Percentiles rank a stretch among this genome's conserved stretches.
phyloP scores from a whole-genome alignment of 306 rosid species.

The Erythrophleum fordii region DNA sequence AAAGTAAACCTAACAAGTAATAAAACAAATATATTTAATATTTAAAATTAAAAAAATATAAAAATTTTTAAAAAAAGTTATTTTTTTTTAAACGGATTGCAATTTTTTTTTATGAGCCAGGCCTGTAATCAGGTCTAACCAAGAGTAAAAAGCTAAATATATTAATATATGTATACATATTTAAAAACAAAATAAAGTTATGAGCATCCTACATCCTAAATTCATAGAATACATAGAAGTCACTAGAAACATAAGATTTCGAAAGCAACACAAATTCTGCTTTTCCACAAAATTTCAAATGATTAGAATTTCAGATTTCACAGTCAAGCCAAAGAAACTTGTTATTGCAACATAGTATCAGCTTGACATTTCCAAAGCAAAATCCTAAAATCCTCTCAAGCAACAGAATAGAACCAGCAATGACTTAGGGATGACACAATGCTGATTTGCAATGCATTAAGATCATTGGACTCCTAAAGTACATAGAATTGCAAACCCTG shows the following conservation, averaged over 20 bases:
- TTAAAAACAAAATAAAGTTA: background rate
- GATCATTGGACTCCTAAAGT: background rate
- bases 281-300: background rate
- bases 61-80: too few relatives aligned
- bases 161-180: background rate
- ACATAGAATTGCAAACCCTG: background rate
- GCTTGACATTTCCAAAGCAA: background rate
- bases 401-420: background rate
- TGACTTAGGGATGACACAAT: background rate
- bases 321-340: background rate
- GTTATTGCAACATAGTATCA: background rate
- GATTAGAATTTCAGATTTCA: background rate
- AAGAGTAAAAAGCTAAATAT: background rate
- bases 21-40: too few relatives aligned
- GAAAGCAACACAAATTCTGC: background rate
- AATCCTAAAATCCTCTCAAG: background rate
- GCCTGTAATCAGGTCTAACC: too few relatives aligned
- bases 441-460: background rate
- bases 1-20: too few relatives aligned
- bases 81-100: too few relatives aligned
- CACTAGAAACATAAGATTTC: background rate
- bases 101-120: too few relatives aligned
- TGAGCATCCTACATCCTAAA: background rate
- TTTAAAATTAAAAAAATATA: too few relatives aligned
- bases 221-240: background rate